phyloP scores from a whole-genome alignment of 805 yeast species.

The Ogataea siamensis region DNA sequence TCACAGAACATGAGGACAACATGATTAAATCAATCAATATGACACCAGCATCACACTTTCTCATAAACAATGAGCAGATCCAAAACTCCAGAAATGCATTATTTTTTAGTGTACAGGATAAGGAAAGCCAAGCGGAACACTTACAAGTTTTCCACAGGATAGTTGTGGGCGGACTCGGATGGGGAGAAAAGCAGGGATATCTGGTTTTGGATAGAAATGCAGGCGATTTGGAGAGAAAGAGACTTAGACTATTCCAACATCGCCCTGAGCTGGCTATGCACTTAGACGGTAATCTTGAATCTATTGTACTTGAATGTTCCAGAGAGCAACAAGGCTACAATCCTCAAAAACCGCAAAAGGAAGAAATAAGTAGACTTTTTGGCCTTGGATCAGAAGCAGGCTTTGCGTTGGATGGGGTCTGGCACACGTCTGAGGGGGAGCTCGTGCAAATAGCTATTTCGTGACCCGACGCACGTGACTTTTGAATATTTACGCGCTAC shows the following conservation, averaged over 20 bases:
- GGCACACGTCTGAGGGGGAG: conserved; percentile 36
- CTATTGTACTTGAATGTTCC: conserved; percentile 28
- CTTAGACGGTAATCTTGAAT: not conserved
- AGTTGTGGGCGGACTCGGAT: conserved; percentile 73
- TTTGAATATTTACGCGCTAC: conserved; percentile 5
- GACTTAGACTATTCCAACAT: conserved; percentile 23
- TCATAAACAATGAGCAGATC: conserved; percentile 45
- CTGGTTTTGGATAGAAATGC: conserved; percentile 66
- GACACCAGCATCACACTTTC: conserved; percentile 53
- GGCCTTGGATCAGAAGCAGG: conserved; percentile 38
- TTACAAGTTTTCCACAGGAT: conserved; percentile 43
- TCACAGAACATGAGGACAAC: conserved; percentile 56
- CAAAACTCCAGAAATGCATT: conserved; percentile 26
- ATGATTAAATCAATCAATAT: conserved; percentile 55
- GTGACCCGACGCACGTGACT: conserved; percentile 1
- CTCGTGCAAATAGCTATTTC: conserved; percentile 15
- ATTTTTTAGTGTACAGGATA: conserved; percentile 21
- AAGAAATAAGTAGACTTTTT: conserved; percentile 25
- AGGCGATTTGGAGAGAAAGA: conserved; percentile 23
- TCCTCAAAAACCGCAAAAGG: not conserved
- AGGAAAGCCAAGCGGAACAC: conserved; percentile 10
- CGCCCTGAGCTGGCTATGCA: conserved; percentile 6
- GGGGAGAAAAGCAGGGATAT: conserved; percentile 68
- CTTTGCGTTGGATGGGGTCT: conserved; percentile 27
- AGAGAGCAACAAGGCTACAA: conserved; percentile 3